phyloP scores from a whole-genome alignment of 345 rosid species.

The Ricinus communis region DNA sequence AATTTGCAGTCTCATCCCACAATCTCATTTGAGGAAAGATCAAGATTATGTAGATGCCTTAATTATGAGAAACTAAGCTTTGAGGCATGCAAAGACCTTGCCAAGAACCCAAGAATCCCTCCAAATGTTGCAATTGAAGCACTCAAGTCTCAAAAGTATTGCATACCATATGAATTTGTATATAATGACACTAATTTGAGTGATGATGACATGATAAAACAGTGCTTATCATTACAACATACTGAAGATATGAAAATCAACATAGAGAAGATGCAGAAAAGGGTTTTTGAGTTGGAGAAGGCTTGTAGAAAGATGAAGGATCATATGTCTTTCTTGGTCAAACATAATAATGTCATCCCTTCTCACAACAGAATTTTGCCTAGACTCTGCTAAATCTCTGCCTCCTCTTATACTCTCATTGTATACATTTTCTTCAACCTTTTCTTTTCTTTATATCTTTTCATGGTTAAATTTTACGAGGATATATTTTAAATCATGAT shows the following conservation, averaged over 20 bases:
- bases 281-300: constrained; percentile 54
- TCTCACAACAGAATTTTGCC: constrained; percentile 33
- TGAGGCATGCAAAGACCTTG: constrained; percentile 70
- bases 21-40: constrained; percentile 57
- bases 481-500: neutral
- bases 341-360: constrained; percentile 31
- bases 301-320: constrained; percentile 57
- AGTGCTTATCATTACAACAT: constrained; percentile 30
- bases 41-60: constrained; percentile 63
- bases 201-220: constrained; percentile 15
- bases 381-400: constrained; percentile 49
- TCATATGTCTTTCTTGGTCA: constrained; percentile 49
- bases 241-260: constrained; percentile 34
- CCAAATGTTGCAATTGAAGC: constrained; percentile 67
- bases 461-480: neutral
- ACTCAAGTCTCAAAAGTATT: constrained; percentile 66
- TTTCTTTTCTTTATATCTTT: neutral
- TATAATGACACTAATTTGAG: no score
- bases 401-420: neutral
- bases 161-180: constrained; percentile 9
- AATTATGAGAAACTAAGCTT: constrained; percentile 67
- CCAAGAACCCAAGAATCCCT: constrained; percentile 81
- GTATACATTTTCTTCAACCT: neutral
- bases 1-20: constrained; percentile 64
- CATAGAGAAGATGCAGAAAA: constrained; percentile 48